A percentile compares a stretch with the other conserved stretches of the same genome.
Conservation (phyloP, 2,329 filamentous ascomycete species). For the Aureobasidium vineae region DNA sequence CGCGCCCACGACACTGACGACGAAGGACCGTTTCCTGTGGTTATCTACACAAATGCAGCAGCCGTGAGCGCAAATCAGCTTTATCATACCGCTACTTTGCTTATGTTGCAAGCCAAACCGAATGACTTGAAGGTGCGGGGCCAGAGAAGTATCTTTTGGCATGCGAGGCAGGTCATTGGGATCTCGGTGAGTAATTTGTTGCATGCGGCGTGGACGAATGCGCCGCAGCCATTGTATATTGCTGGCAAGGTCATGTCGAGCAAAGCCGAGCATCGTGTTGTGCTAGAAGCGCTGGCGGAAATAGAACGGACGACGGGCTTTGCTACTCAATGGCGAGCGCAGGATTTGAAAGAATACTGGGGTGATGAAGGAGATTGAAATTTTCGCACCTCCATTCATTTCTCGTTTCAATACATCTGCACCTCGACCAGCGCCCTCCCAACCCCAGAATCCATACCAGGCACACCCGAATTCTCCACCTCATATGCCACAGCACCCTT, state of each 20-base stretch:
- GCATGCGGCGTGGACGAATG: slow-evolving; percentile 49
- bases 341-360: slow-evolving; percentile 55
- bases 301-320: slow-evolving; percentile 56
- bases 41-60: slow-evolving; percentile 50
- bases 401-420: slow-evolving; percentile 36
- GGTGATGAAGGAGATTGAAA: slow-evolving; percentile 39
- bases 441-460: slow-evolving; percentile 46
- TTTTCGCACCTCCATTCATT: background rate
- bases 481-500: slow-evolving; percentile 49
- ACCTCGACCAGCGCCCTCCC: slow-evolving; percentile 51
- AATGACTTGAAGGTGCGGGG: slow-evolving; percentile 35
- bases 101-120: slow-evolving; percentile 54
- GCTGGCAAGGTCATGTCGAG: slow-evolving; percentile 51
- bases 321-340: slow-evolving; percentile 54
- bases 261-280: slow-evolving; percentile 45
- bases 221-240: slow-evolving; percentile 50
- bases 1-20: slow-evolving; percentile 29
- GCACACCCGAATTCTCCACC: slow-evolving; percentile 48
- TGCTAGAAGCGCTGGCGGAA: slow-evolving; percentile 49
- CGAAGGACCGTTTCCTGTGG: slow-evolving; percentile 39
- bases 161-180: slow-evolving; percentile 49
- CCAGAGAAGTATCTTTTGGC: slow-evolving; percentile 48
- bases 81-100: slow-evolving; percentile 56
- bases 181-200: slow-evolving; percentile 48
- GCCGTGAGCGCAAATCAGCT: slow-evolving; percentile 53